Conservation (phyloP, 495 filamentous ascomycete species). For the Aspergillus steynii region DNA sequence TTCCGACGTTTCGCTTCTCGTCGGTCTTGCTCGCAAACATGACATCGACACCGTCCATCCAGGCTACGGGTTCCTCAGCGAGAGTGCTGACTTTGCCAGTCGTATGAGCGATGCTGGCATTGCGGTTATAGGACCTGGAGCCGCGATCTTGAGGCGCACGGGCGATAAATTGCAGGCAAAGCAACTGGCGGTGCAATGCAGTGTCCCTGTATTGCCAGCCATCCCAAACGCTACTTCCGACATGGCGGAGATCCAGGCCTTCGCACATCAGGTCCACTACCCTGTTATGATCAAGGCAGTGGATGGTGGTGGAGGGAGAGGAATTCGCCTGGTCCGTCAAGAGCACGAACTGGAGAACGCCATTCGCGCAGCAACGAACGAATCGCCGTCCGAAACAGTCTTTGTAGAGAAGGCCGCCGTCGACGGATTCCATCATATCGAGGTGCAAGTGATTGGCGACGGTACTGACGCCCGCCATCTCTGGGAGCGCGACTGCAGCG, state of each 20-base stretch:
- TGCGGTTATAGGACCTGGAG: slow-evolving; percentile 56
- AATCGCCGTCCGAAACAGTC: slow-evolving; percentile 52
- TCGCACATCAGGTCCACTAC: slow-evolving; percentile 47
- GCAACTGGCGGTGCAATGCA: slow-evolving; percentile 51
- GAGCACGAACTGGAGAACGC: slow-evolving; percentile 39
- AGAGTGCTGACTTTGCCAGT: slow-evolving; percentile 54
- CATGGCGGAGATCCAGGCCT: slow-evolving; percentile 38
- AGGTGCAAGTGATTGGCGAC: slow-evolving; percentile 61
- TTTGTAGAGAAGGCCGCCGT: slow-evolving; percentile 56
- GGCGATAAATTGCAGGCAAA: slow-evolving; percentile 61
- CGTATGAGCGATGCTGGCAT: slow-evolving; percentile 51
- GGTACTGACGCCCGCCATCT: slow-evolving; percentile 53
- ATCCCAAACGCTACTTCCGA: slow-evolving; percentile 42
- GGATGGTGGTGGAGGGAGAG: slow-evolving; percentile 54
- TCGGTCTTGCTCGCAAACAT: slow-evolving; percentile 48
- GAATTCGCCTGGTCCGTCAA: slow-evolving; percentile 43
- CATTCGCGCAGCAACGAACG: slow-evolving; percentile 45
- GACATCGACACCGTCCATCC: slow-evolving; percentile 59
- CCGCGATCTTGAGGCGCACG: slow-evolving; percentile 49
- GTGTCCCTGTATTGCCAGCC: slow-evolving; percentile 55
- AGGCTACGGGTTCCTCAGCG: slow-evolving; percentile 64
- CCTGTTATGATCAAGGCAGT: slow-evolving; percentile 61
- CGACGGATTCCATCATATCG: slow-evolving; percentile 55
- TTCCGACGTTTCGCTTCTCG: slow-evolving; percentile 47
- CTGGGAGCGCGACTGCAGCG: slow-evolving; percentile 60